Evolutionary conservation across 2,329 filamentous ascomycete genomes (phyloP).

Genomic region (Alternaria brassicae): DNA sequence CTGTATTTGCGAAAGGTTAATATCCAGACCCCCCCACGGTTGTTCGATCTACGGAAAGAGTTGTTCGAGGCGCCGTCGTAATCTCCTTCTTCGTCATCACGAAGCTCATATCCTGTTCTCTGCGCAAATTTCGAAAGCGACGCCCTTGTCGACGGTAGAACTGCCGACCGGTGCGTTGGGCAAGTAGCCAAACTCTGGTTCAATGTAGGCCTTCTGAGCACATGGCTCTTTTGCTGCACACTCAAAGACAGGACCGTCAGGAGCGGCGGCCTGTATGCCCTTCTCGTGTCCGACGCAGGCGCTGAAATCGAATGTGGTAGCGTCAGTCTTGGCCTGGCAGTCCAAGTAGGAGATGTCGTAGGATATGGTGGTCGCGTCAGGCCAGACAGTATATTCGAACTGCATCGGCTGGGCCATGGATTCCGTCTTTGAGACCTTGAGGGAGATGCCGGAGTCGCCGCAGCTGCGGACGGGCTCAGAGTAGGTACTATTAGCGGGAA

Average conservation of each 20-base stretch:
- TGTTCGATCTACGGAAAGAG: not conserved
- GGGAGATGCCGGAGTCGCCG: slow-evolving; percentile 11
- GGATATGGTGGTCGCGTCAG: slow-evolving; percentile 8
- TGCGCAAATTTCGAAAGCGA: slow-evolving; percentile 26
- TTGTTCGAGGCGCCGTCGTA: not conserved
- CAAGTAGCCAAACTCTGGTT: slow-evolving; percentile 18
- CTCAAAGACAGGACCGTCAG: slow-evolving; percentile 4
- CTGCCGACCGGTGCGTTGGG: slow-evolving; percentile 20
- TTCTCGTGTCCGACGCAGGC: slow-evolving; percentile 21
- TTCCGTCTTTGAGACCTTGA: slow-evolving; percentile 19
- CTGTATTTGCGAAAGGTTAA: not conserved
- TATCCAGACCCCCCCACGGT: not conserved
- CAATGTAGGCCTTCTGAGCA: slow-evolving; percentile 17
- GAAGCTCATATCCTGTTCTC: not conserved
- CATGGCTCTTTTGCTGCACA: slow-evolving; percentile 18
- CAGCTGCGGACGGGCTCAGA: slow-evolving; percentile 14
- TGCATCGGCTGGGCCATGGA: slow-evolving; percentile 17
- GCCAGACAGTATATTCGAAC: slow-evolving; percentile 25
- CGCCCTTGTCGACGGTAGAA: slow-evolving; percentile 12
- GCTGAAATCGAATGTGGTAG: slow-evolving; percentile 12
- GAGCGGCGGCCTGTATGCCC: slow-evolving; percentile 22
- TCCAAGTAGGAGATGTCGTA: slow-evolving; percentile 28
- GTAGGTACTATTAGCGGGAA: slow-evolving; percentile 15
- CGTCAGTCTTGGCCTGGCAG: slow-evolving; percentile 18
- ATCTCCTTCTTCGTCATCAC: not conserved